phyloP scores from a whole-genome alignment of 2,329 filamentous ascomycete genomes.

The Arthrobotrys pseudoclavata region DNA sequence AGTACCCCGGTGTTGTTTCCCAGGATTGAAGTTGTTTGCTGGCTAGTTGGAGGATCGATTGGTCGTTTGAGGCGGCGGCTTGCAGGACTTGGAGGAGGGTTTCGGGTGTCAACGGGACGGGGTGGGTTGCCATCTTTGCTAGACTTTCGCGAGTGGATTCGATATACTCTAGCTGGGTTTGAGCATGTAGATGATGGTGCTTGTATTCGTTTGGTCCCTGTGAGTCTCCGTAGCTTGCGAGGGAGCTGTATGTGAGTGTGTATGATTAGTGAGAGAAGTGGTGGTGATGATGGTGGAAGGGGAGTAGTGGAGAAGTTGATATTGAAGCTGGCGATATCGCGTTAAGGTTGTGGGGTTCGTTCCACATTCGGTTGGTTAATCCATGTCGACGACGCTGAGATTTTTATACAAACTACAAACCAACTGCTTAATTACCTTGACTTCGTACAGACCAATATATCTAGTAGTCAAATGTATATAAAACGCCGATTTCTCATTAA shows the following conservation, averaged over 20 bases:
- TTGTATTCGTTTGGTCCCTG: no score
- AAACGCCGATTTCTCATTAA: neutral
- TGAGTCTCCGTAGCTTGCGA: no score
- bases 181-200: neutral
- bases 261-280: neutral
- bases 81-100: constrained; percentile 69
- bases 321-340: constrained; percentile 3
- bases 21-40: constrained; percentile 71
- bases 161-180: neutral
- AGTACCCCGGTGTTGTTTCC: constrained; percentile 69
- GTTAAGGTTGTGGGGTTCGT: neutral
- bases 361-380: neutral
- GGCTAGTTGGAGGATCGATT: constrained; percentile 70
- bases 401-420: neutral
- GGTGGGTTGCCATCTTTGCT: constrained; percentile 37
- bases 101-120: constrained; percentile 65
- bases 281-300: neutral
- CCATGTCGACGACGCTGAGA: neutral
- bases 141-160: no score
- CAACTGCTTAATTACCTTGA: neutral
- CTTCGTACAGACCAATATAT: neutral
- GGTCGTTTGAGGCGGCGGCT: constrained; percentile 69
- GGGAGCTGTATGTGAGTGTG: neutral
- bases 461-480: neutral
- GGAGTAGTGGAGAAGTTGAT: neutral